phyloP scores from a whole-genome alignment of 1,284 basidiomycete genomes.

The Sanghuangporus weigelae region DNA sequence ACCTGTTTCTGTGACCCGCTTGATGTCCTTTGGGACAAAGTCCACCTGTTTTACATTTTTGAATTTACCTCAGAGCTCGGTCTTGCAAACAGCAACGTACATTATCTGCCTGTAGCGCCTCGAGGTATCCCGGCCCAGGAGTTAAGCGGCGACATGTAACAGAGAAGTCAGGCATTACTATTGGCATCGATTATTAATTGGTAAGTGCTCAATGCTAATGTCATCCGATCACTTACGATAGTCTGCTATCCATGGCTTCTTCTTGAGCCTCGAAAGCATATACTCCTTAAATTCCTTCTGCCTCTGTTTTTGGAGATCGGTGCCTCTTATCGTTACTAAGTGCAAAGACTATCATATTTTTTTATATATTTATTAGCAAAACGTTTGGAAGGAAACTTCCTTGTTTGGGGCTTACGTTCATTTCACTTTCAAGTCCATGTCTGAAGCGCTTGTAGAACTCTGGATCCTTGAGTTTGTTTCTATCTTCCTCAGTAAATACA shows the following conservation, averaged over 20 bases:
- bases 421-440: constrained; percentile 42
- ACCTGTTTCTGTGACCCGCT: constrained; percentile 45
- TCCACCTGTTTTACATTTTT: constrained; percentile 37
- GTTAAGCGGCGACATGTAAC: constrained; percentile 58
- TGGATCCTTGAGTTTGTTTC: constrained; percentile 42
- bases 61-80: no score
- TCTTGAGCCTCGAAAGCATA: constrained; percentile 47
- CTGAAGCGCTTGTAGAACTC: constrained; percentile 46
- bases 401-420: constrained; percentile 39
- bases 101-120: constrained; percentile 55
- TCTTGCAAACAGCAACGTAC: constrained; percentile 27
- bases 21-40: constrained; percentile 47
- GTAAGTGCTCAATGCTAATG: not conserved
- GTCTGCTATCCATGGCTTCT: constrained; percentile 56
- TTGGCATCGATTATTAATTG: not conserved
- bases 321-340: constrained; percentile 39
- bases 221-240: constrained; percentile 32
- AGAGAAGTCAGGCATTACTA: constrained; percentile 55
- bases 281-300: constrained; percentile 36
- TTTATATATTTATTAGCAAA: not conserved
- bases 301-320: constrained; percentile 36
- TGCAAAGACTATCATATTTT: constrained; percentile 36
- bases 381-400: no score
- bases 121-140: constrained; percentile 61
- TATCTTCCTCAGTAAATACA: constrained; percentile 50